phyloP scores from a whole-genome alignment of 73 alveolate genomes.

The Paramecium sexaurelia region DNA sequence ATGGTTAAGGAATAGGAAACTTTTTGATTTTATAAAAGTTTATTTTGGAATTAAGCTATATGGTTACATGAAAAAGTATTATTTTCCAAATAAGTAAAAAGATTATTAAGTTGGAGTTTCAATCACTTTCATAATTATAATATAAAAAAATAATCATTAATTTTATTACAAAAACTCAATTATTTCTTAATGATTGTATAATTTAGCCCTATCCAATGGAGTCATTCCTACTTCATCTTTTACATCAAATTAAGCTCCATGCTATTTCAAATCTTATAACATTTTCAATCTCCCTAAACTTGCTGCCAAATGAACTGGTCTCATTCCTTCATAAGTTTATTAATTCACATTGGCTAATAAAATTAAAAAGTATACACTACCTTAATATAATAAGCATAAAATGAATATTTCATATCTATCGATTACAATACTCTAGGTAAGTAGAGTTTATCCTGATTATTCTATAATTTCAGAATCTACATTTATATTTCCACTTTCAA shows the following conservation, averaged over 20 bases:
- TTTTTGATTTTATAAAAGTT: background rate
- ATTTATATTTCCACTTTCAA: conserved; percentile 29
- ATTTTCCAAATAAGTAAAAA: background rate
- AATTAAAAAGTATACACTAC: background rate
- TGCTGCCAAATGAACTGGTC: conserved; percentile 43
- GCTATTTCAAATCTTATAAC: background rate
- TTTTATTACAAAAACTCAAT: conserved; percentile 18
- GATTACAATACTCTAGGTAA: background rate
- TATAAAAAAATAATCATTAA: background rate
- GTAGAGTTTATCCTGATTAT: conserved; percentile 35
- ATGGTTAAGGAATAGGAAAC: background rate
- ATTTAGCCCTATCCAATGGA: background rate
- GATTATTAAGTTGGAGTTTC: background rate
- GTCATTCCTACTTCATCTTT: conserved; percentile 30
- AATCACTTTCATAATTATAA: background rate
- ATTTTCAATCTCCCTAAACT: conserved; percentile 23
- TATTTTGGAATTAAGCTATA: background rate
- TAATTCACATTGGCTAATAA: background rate
- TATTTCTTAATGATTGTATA: background rate
- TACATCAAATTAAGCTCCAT: background rate
- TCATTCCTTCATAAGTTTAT: background rate
- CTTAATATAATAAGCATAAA: background rate
- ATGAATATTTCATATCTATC: conserved; percentile 28
- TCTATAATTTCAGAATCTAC: background rate
- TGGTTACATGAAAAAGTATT: background rate